Evolutionary conservation across 2,329 filamentous ascomycete species (phyloP).

Genomic region (Pseudogymnoascus sp.): DNA sequence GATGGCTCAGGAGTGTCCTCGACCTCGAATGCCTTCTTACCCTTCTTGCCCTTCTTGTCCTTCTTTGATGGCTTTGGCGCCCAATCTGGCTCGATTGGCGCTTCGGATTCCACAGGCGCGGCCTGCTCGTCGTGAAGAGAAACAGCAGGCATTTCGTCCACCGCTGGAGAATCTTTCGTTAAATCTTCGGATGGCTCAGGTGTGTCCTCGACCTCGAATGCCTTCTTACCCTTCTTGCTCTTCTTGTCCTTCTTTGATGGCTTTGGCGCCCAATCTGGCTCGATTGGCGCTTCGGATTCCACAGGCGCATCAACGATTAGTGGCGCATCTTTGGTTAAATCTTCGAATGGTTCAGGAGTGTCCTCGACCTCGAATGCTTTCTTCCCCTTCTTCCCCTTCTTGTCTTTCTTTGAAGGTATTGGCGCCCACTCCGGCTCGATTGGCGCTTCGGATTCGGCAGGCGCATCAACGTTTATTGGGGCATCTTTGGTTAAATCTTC

Average conservation of each 20-base stretch:
- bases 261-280: neutral
- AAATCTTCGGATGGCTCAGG: neutral
- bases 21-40: neutral
- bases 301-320: neutral
- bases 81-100: neutral
- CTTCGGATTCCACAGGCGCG: neutral
- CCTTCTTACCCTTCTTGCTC: conserved; percentile 26
- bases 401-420: conserved; percentile 13
- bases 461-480: neutral
- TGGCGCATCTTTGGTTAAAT: neutral
- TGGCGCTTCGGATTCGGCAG: neutral
- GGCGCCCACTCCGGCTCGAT: neutral
- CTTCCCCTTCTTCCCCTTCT: conserved; percentile 28
- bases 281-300: neutral
- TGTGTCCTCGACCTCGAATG: neutral
- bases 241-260: conserved; percentile 18
- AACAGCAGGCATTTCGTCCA: neutral
- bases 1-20: neutral
- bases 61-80: conserved; percentile 10
- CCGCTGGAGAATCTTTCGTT: neutral
- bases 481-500: neutral
- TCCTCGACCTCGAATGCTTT: neutral
- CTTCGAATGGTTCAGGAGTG: neutral
- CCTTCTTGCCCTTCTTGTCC: conserved; percentile 29
- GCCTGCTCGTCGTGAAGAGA: neutral